Evolutionary conservation across 2,329 filamentous ascomycete genomes (phyloP).

Genomic region (Herpotrichia juniperi): DNA sequence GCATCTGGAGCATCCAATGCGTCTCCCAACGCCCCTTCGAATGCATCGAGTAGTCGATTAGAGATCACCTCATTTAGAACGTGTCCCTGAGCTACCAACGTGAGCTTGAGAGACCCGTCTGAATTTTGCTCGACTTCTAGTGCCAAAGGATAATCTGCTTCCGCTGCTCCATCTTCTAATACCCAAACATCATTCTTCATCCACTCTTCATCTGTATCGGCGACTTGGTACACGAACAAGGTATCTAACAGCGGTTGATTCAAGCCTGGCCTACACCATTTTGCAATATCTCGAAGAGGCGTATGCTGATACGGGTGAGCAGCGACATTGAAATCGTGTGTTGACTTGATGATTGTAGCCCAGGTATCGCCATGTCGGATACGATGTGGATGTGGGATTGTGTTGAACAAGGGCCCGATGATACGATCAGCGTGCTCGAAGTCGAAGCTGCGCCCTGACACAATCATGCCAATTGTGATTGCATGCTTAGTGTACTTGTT

Average conservation of each 20-base stretch:
- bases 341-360: slow-evolving; percentile 64
- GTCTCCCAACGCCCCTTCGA: slow-evolving; percentile 47
- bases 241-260: slow-evolving; percentile 70
- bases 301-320: slow-evolving; percentile 78
- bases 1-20: slow-evolving; percentile 43
- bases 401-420: slow-evolving; percentile 89
- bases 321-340: slow-evolving; percentile 73
- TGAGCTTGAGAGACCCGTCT: slow-evolving; percentile 59
- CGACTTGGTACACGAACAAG: slow-evolving; percentile 79
- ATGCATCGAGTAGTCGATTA: slow-evolving; percentile 49
- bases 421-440: slow-evolving; percentile 69
- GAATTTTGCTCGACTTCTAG: slow-evolving; percentile 70
- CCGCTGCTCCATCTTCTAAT: slow-evolving; percentile 43
- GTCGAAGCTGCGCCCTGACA: slow-evolving; percentile 78
- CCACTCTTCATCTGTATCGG: slow-evolving; percentile 25
- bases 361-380: slow-evolving; percentile 59
- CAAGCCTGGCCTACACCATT: slow-evolving; percentile 69
- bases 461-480: slow-evolving; percentile 72
- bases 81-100: slow-evolving; percentile 64
- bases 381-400: slow-evolving; percentile 71
- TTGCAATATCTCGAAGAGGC: slow-evolving; percentile 77
- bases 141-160: slow-evolving; percentile 76
- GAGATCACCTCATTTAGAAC: slow-evolving; percentile 46
- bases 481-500: slow-evolving; percentile 55
- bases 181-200: slow-evolving; percentile 59